Conservation (phyloP, 75 land plant genomes). For the Azolla pinnata region DNA sequence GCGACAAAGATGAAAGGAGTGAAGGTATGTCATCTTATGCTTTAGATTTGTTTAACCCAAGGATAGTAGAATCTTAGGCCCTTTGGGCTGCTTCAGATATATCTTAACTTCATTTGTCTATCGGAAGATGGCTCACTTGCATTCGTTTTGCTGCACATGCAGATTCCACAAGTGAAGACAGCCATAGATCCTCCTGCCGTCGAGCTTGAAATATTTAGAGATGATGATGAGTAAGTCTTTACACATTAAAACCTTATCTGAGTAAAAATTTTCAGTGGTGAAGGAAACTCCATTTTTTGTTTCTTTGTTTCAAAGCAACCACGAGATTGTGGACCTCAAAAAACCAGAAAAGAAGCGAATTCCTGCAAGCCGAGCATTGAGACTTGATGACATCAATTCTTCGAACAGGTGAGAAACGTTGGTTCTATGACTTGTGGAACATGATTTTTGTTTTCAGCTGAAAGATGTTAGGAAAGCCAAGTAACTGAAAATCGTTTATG, state of each 20-base stretch:
- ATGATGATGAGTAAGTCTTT: slow-evolving; percentile 1
- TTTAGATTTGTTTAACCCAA: no score
- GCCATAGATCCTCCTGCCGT: neutral
- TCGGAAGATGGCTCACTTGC: no score
- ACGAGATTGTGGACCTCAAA: neutral
- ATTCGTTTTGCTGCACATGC: neutral
- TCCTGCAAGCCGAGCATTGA: slow-evolving; percentile 5
- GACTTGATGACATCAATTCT: slow-evolving; percentile 4
- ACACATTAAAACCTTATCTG: no score
- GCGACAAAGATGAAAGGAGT: slow-evolving; percentile 25
- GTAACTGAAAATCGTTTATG: neutral
- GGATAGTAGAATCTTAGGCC: no score
- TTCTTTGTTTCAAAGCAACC: neutral
- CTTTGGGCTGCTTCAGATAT: no score
- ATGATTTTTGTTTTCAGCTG: neutral
- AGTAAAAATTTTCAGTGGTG: no score
- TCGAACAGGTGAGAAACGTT: neutral
- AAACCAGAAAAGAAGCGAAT: neutral
- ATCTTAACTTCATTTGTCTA: no score
- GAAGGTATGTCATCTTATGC: slow-evolving; percentile 19
- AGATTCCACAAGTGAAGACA: slow-evolving; percentile 1
- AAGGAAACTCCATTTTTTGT: no score
- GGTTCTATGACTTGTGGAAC: neutral
- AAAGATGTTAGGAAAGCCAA: neutral
- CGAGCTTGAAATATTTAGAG: slow-evolving; percentile 1